Evolutionary conservation across 2,329 filamentous ascomycete species (phyloP), one percentile per base, ranked within the genome.

Genomic region (Cladobotryum protrusum): DNA sequence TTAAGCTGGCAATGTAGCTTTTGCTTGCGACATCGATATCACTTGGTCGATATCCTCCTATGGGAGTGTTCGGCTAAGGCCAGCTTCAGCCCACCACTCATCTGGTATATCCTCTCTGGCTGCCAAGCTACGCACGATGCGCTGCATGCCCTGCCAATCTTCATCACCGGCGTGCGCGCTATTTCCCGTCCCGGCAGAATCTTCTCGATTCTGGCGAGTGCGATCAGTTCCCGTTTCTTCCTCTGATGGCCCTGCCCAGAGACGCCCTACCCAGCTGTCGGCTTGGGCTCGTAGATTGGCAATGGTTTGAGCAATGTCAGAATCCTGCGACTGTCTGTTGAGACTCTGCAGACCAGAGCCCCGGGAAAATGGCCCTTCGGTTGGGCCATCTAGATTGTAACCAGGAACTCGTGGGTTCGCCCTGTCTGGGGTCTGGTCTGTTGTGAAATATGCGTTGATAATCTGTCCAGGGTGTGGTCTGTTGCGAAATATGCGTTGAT

Each of bases 41-140:
- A 19, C 11, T 49, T 37, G 47, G 5, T 45, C 42, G 12, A 49
- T 54, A 48, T 58, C 64, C 37, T 64, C 63, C 44, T 58, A 62
- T 34, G 62, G 61, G 48, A 81, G 67, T 13, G 75, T 83, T 55
- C 83, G 78, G 60, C 75, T 83, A 55, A 88, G 74, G 39, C 85
- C 85, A 52, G 77, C 83, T 59, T 81, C 78, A 52, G 81, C 80
- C 89, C 89, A 95, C 82, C 86, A 91, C 56, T 89, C 83, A 54
- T 93, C 87, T 0, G 87, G 86, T 48, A 93, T 85, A 58, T 91
- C 86, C 61, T 88, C 79, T 19, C 87, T 74, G 15, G 79, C 76
- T 33, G 84, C 81, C 48, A 95, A 74, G 40, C 81, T 77, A 57
- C 85, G 81, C 34, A 93, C 75, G 43, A 95, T 85, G 45, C 77